These are phyloP conservation scores for Rosa persica DNA, from an alignment of 306 rosid genomes.

Conservation along the genomic window DNA sequence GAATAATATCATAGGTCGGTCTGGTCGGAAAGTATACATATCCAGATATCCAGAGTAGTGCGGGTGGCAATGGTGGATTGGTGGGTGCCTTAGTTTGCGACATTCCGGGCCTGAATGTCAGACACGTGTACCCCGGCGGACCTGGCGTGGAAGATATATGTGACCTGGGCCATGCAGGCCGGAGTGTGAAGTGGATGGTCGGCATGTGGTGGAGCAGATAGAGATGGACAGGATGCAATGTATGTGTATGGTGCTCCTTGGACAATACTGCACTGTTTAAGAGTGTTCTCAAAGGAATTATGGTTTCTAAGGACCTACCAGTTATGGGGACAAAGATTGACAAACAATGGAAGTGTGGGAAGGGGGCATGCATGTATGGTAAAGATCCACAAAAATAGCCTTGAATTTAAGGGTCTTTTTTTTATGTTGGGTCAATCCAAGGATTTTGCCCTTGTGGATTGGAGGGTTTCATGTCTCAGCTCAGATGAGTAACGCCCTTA, in stretches of 20 bases:
- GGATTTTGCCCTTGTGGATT: not conserved
- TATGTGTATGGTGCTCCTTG: not conserved
- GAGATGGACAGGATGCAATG: constrained; percentile 4
- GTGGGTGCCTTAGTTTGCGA: not conserved
- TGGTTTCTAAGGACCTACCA: constrained; percentile 3
- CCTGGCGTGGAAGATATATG: not conserved
- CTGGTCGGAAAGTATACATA: not conserved
- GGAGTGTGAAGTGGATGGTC: constrained; percentile 4
- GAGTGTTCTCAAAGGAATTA: not conserved
- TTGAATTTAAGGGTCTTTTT: not conserved
- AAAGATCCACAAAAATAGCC: not conserved
- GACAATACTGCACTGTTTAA: not conserved
- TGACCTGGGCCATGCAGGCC: constrained; percentile 13
- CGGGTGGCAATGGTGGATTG: not conserved
- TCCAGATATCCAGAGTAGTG: not conserved
- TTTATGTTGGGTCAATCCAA: not conserved
- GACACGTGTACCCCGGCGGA: not conserved
- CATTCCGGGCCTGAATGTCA: not conserved
- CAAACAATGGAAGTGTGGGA: not conserved
- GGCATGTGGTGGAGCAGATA: not conserved
- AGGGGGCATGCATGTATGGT: not conserved
- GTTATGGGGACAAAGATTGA: not conserved
- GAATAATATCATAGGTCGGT: not conserved
- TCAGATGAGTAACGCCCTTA: not conserved
- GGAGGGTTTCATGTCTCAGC: not conserved